Evolutionary conservation across 2,329 filamentous ascomycete species (phyloP).

Genomic region (Calonectria ilicicola): DNA sequence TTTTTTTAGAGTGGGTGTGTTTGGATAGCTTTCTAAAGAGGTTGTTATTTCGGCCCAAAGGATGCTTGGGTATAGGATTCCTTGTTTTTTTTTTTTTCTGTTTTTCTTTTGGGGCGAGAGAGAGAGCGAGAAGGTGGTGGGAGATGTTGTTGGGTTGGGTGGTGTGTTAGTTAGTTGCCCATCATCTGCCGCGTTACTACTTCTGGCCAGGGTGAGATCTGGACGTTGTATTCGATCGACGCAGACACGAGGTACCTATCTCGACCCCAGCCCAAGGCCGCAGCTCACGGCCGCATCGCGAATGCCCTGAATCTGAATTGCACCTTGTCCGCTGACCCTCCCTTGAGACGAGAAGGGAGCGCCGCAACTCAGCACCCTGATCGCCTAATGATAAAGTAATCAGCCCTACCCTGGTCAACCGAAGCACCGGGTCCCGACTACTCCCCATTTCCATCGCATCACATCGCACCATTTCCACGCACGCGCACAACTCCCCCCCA

Average conservation of each 20-base stretch:
- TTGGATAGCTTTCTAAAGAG: background rate
- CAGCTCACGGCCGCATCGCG: background rate
- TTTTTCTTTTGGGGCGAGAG: background rate
- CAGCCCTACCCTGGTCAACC: slow-evolving; percentile 15
- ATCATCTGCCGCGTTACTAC: background rate
- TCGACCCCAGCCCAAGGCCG: background rate
- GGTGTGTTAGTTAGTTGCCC: background rate
- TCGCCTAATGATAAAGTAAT: background rate
- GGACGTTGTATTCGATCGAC: background rate
- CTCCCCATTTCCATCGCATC: slow-evolving; percentile 1
- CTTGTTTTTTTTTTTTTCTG: background rate
- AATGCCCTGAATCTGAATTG: background rate
- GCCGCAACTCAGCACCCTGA: background rate
- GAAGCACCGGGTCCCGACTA: slow-evolving; percentile 16
- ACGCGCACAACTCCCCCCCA: background rate
- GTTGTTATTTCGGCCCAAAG: background rate
- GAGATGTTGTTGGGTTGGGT: background rate
- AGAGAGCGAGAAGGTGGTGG: too few species aligned
- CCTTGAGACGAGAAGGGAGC: too few species aligned
- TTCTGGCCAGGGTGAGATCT: background rate
- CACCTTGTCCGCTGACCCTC: background rate
- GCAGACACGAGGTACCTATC: background rate
- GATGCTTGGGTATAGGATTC: background rate
- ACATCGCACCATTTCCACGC: slow-evolving; percentile 22
- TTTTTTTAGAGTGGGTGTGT: background rate